A percentile compares a stretch with the other conserved stretches of the same genome.
Conservation (phyloP, 2,329 filamentous ascomycete genomes). For the Curvularia eragrostidis region DNA sequence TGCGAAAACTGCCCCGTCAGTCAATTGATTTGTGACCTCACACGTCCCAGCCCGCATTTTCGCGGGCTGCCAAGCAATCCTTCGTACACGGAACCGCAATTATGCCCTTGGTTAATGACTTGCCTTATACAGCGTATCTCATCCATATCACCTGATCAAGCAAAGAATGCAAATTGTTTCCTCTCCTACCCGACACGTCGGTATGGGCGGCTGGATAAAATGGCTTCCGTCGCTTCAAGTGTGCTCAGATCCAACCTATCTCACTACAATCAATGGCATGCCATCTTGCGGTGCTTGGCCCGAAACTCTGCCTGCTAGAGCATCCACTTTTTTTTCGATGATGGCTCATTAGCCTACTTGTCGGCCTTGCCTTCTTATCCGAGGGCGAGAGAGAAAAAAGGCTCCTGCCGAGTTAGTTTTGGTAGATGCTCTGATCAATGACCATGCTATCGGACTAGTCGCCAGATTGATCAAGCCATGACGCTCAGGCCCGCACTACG, state of each 20-base stretch:
- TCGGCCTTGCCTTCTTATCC: constrained; percentile 8
- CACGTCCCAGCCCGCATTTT: constrained; percentile 14
- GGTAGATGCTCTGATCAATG: constrained; percentile 8
- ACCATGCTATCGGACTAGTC: constrained; percentile 21
- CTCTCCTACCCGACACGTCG: constrained; percentile 11
- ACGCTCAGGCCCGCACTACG: constrained; percentile 16
- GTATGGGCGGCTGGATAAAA: constrained; percentile 36
- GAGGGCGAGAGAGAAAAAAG: constrained; percentile 8
- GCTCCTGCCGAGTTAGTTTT: constrained; percentile 20
- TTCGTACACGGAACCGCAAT: constrained; percentile 4
- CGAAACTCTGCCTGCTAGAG: constrained; percentile 5
- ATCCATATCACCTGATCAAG: constrained; percentile 16
- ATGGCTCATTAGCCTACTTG: constrained; percentile 6
- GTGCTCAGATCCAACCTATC: constrained; percentile 16
- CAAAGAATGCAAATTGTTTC: constrained; percentile 8
- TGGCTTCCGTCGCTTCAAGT: constrained; percentile 7
- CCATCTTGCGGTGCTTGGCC: constrained; percentile 6
- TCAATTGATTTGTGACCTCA: neutral
- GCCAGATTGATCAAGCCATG: constrained; percentile 23
- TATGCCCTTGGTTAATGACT: constrained; percentile 8
- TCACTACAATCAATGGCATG: constrained; percentile 15
- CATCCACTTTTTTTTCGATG: constrained; percentile 10
- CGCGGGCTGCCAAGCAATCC: constrained; percentile 9
- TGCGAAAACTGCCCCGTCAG: constrained; percentile 6
- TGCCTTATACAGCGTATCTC: constrained; percentile 22